Conservation (phyloP, 805 yeast genomes). For the Metschnikowia proteae region DNA sequence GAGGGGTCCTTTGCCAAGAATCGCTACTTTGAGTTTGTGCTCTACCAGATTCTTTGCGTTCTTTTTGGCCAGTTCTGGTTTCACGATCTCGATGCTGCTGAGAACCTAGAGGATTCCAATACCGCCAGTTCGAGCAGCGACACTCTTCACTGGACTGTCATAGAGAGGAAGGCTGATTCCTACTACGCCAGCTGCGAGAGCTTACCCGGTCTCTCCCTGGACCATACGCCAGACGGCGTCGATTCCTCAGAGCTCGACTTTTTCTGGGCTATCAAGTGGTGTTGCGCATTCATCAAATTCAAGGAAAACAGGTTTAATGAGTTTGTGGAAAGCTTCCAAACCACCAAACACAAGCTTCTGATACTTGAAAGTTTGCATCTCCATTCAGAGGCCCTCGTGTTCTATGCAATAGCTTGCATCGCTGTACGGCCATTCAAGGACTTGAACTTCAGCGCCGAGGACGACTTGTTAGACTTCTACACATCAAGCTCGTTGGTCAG, state of each 20-base stretch:
- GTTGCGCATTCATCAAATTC: constrained; percentile 23
- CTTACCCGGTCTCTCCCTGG: constrained; percentile 11
- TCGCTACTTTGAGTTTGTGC: constrained; percentile 27
- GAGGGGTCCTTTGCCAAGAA: constrained; percentile 20
- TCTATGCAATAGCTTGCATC: constrained; percentile 25
- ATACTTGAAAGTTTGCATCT: constrained; percentile 3
- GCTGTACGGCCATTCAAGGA: constrained; percentile 29
- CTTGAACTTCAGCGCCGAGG: constrained; percentile 13
- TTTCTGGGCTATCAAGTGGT: constrained; percentile 22
- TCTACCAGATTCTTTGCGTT: constrained; percentile 23
- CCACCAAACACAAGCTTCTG: constrained; percentile 8
- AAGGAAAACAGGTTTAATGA: constrained; percentile 25
- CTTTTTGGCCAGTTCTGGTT: constrained; percentile 25
- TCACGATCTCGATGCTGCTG: not conserved
- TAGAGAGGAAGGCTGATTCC: constrained; percentile 22
- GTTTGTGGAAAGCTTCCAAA: constrained; percentile 23
- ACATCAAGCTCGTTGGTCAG: constrained; percentile 2
- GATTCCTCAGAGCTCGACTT: constrained; percentile 20
- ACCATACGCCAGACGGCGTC: constrained; percentile 3
- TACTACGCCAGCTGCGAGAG: constrained; percentile 23
- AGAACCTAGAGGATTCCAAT: not conserved
- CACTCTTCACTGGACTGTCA: constrained; percentile 10
- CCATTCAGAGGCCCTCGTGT: constrained; percentile 17
- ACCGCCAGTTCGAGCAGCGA: not conserved
- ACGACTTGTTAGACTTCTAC: constrained; percentile 22